Conservation (phyloP, 2,329 filamentous ascomycete genomes). For the Exophiala bonariae region DNA sequence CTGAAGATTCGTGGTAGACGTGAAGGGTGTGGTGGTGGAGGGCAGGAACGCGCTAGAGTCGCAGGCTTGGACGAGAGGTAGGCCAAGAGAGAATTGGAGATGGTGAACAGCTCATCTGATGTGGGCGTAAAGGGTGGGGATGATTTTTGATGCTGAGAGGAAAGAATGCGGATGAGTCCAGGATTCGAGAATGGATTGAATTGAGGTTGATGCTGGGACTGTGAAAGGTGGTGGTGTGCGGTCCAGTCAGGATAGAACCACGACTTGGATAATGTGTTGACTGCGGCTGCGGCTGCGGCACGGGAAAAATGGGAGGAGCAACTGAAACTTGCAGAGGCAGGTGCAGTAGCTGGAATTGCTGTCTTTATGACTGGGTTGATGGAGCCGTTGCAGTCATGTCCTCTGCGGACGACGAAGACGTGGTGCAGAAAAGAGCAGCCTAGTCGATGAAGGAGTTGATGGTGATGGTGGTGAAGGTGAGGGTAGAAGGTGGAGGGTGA, state of each 20-base stretch:
- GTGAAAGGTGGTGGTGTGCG: no score
- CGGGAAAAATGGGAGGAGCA: no score
- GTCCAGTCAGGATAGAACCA: no score
- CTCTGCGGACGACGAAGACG: neutral
- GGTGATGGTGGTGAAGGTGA: neutral
- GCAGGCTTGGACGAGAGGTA: no score
- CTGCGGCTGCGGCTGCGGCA: slow-evolving; percentile 1
- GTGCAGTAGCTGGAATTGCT: no score
- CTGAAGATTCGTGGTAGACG: neutral
- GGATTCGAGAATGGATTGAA: neutral
- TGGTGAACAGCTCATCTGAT: neutral
- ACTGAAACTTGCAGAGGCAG: no score
- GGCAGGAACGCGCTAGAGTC: no score
- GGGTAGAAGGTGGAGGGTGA: no score
- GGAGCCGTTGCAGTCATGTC: neutral
- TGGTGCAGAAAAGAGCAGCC: slow-evolving; percentile 1
- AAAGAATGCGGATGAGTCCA: slow-evolving; percentile 2
- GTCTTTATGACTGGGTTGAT: no score
- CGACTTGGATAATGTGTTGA: no score
- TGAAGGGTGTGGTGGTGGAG: no score
- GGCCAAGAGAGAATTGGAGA: neutral
- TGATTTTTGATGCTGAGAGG: neutral
- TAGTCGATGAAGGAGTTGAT: neutral
- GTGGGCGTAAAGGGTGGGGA: neutral
- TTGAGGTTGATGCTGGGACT: no score